These are phyloP conservation scores for Tulasnella sp. DNA, from an alignment of 768 basidiomycete species.

Conservation along the genomic window DNA sequence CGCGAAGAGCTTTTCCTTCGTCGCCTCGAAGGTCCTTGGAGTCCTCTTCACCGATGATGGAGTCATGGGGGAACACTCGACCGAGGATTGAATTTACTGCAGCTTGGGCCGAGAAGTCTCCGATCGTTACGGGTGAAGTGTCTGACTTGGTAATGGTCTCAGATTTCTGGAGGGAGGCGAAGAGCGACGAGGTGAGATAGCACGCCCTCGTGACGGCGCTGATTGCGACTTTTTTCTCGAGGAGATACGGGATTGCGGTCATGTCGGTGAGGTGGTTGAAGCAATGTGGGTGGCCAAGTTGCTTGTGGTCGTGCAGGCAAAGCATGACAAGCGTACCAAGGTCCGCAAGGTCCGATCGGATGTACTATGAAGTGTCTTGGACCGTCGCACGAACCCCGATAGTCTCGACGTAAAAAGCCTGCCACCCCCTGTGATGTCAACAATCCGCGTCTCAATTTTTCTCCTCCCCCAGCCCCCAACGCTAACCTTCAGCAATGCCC, in stretches of 20 bases:
- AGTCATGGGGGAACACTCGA: constrained; percentile 75
- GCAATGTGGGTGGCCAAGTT: neutral
- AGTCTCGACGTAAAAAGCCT: neutral
- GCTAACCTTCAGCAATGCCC: neutral
- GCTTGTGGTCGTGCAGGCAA: neutral
- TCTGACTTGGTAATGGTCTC: constrained; percentile 89
- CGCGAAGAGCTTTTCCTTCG: constrained; percentile 46
- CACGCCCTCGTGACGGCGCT: constrained; percentile 86
- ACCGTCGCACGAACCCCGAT: neutral
- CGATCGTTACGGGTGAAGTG: constrained; percentile 91
- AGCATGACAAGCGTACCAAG: neutral
- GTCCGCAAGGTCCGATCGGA: constrained; percentile 5
- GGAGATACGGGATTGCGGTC: constrained; percentile 42
- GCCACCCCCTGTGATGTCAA: neutral
- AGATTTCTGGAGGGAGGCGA: constrained; percentile 75
- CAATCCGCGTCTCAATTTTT: neutral
- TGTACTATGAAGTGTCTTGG: neutral
- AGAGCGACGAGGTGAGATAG: constrained; percentile 75
- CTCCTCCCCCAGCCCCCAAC: neutral
- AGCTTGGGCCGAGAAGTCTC: constrained; percentile 91
- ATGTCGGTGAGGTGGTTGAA: neutral
- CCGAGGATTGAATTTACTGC: constrained; percentile 78
- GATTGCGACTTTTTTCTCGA: constrained; percentile 78
- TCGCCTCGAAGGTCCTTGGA: constrained; percentile 63
- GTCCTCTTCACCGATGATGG: constrained; percentile 94